These are phyloP conservation scores for Eutypa lata DNA, from an alignment of 2,329 filamentous ascomycete genomes.

Conservation along the genomic window DNA sequence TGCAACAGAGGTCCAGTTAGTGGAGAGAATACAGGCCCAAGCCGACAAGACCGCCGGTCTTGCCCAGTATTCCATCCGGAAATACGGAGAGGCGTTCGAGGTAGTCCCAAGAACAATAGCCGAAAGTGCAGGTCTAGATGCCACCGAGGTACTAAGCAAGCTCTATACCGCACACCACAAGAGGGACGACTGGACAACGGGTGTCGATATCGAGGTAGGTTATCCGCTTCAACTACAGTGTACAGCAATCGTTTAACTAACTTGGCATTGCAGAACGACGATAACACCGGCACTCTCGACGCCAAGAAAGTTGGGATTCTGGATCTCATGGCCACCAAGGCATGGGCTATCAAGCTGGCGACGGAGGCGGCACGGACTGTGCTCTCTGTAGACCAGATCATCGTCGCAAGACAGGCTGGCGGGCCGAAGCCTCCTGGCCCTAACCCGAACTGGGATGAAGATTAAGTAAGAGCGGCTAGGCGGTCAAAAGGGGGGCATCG, in stretches of 20 bases:
- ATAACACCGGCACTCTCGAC: slow-evolving; percentile 78
- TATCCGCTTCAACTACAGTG: neutral
- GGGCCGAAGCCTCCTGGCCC: slow-evolving; percentile 95
- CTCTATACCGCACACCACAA: slow-evolving; percentile 93
- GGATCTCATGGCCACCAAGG: slow-evolving; percentile 87
- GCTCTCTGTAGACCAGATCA: slow-evolving; percentile 96
- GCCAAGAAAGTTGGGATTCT: slow-evolving; percentile 85
- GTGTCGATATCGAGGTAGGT: slow-evolving; percentile 82
- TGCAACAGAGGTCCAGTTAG: slow-evolving; percentile 89
- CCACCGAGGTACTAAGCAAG: slow-evolving; percentile 90
- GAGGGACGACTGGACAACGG: slow-evolving; percentile 82
- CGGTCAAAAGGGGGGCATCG: neutral
- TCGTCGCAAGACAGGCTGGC: slow-evolving; percentile 94
- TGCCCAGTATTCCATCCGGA: slow-evolving; percentile 94
- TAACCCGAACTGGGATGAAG: slow-evolving; percentile 73
- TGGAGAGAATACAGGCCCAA: slow-evolving; percentile 85
- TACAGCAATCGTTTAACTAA: slow-evolving; percentile 13
- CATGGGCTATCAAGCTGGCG: slow-evolving; percentile 95
- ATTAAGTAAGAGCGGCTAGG: slow-evolving; percentile 36
- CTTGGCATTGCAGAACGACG: slow-evolving; percentile 56
- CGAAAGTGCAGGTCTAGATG: slow-evolving; percentile 92
- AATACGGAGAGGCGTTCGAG: slow-evolving; percentile 96
- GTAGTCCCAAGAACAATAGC: slow-evolving; percentile 91
- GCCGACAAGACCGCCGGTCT: slow-evolving; percentile 92
- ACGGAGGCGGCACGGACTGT: slow-evolving; percentile 93